Evolutionary conservation across 106 monocot genomes (phyloP), one percentile per base, ranked within the genome.

Genomic region (Phalaenopsis aphrodite): DNA sequence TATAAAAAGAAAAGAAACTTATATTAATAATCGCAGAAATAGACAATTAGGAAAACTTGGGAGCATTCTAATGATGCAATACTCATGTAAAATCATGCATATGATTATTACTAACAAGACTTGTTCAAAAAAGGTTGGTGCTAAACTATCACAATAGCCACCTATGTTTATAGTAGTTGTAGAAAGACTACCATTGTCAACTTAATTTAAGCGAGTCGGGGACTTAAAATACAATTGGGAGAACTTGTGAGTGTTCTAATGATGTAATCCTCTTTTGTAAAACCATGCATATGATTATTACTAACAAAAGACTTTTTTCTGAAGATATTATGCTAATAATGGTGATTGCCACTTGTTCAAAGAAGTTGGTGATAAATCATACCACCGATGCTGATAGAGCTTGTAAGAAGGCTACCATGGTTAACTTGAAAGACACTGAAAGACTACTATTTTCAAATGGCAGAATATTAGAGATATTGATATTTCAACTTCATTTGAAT

Each of bases 261-360:
- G 15, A 23, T 79, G 4, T 4, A 23, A 23, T 8, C 16, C 1
- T 66, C 7, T 4, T 45, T 4, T 45, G 6, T 45, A 45, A 45
- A 23, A 23, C 66, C 3, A 45, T 45, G 6, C 43, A 45, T 24
- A 49, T 16, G 4, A 79, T 61, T 73, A 55, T 45, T 45, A 45
- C 47, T 66, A 30, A 67, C 17, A 47, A 78, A 45, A 41, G n/a
- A 6, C 18, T 75, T 69, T 4, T 52, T 61, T 78, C 5, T 90
- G 90, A 90, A 88, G 87, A 79, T 86, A 87, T 78, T 90, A 87
- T 21, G 82, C 89, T 15, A 90, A 90, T 41, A 88, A 93, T 75
- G 93, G 89, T 68, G 88, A 85, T 36, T 87, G 4, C 69, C 82
- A 90, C 8, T 90, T 85, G 38, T 80, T 84, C 38, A 85, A 78